Evolutionary conservation across 805 yeast species (phyloP).

Genomic region (Spathaspora passalidarum): DNA sequence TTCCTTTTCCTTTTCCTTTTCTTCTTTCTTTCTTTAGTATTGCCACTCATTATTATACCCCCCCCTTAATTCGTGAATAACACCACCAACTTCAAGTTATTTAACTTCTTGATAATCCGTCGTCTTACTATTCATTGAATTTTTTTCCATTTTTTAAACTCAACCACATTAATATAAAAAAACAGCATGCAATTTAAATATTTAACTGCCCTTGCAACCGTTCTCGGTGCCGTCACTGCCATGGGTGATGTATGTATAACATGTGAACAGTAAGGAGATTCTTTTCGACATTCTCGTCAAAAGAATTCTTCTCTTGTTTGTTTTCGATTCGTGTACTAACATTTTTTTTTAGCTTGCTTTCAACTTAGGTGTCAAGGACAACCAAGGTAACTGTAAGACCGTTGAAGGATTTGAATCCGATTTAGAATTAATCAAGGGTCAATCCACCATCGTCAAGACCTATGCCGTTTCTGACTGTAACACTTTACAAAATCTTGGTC

Average conservation of each 20-base stretch:
- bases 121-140: background rate
- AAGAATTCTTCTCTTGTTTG: background rate
- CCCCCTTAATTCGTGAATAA: background rate
- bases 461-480: constrained; percentile 95
- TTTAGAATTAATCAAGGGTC: constrained; percentile 53
- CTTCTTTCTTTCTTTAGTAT: constrained; percentile 1
- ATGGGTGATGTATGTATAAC: constrained; percentile 48
- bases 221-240: constrained; percentile 51
- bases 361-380: constrained; percentile 81
- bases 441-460: constrained; percentile 70
- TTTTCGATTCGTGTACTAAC: constrained; percentile 7
- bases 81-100: background rate
- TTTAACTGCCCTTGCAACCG: constrained; percentile 46
- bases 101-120: background rate
- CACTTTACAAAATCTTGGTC: constrained; percentile 79
- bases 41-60: background rate
- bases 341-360: constrained; percentile 54
- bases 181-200: constrained; percentile 36
- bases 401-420: constrained; percentile 69
- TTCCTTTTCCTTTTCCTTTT: background rate
- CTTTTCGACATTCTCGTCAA: background rate
- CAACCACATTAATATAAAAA: background rate
- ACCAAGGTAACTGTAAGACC: constrained; percentile 72
- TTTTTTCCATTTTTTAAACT: too few species aligned
- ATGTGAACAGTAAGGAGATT: background rate